phyloP scores from a whole-genome alignment of 148 eudicot species.

The Polygonum maritimum region DNA sequence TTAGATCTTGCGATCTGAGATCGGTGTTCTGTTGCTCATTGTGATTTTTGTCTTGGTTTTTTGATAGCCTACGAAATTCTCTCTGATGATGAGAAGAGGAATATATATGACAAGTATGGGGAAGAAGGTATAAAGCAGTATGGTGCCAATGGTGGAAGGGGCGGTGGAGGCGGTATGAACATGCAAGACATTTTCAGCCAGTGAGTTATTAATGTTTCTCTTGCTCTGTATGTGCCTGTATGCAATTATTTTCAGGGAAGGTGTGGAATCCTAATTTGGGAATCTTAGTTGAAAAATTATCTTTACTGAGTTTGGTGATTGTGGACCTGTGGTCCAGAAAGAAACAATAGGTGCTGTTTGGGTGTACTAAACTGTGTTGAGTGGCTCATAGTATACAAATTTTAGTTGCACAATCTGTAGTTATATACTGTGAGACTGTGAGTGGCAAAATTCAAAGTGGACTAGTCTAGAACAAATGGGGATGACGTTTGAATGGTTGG shows the following conservation, averaged over 20 bases:
- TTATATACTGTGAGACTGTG: not conserved
- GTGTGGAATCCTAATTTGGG: not conserved
- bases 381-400: not conserved
- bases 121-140: constrained; percentile 95
- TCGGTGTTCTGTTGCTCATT: not conserved
- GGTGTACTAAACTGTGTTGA: not conserved
- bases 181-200: constrained; percentile 80
- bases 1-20: not conserved
- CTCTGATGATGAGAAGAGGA: constrained; percentile 86
- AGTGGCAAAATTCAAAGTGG: not conserved
- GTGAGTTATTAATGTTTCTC: constrained; percentile 34
- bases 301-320: not conserved
- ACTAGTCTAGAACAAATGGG: not conserved
- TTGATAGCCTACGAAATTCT: constrained; percentile 83
- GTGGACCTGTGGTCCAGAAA: not conserved
- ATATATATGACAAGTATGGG: constrained; percentile 82
- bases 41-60: constrained; percentile 14
- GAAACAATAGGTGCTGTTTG: not conserved
- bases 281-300: not conserved
- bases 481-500: too few species aligned
- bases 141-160: constrained; percentile 76
- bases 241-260: not conserved
- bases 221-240: not conserved
- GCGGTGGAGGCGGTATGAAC: constrained; percentile 83
- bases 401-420: not conserved